Base-by-base conservation (phyloP, 352 stramenopile species). In the Globisporangium carolinianum region DNA sequence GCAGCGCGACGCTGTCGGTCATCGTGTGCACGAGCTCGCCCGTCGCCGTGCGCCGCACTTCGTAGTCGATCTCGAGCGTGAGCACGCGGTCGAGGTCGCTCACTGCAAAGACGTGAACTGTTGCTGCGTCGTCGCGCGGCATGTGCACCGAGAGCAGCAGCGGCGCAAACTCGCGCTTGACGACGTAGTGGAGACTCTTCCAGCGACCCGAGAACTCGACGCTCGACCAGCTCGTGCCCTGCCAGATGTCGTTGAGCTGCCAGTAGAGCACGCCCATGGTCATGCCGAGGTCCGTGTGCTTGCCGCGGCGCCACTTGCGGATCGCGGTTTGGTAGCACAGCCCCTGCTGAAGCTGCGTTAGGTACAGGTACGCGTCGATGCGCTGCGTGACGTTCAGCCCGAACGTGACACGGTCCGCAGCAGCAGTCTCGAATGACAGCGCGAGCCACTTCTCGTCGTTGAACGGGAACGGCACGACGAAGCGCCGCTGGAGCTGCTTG, bases 221-320 rank as follows among this genome's bases (percentile, higher is more conserved):
- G 51, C 83, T 91, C 18, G 86, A 91, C 86, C 86, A 95, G 61
- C 80, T 93, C 45, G 82, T 90, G 8, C 83, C 86, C 61, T 87
- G 74, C 84, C 86, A 95, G 55, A 95, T 85, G 52, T 95, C 86
- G 65, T 94, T 93, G 14, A 95, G 66, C 57, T 95, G 86, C 86
- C 86, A 95, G 62, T 95, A 92, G 59, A 95, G 69, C 49, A 91
- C 84, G 8, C 85, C 85, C 79, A 89, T 91, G 6, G 78, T 87
- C 60, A 71, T 73, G 2, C 76, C 79, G 4, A 81, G 53, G 2
- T 69, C 54, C 24, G 48, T 47, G 43, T 76, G 76, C 54, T 87
- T 87, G 9, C 78, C 76, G 8, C 77, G 80, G 7, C 83, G 70
- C 83, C 83, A 94, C 11, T 72, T 82, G 6, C 70, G 62, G 53